Conservation (phyloP, 371 early-diverging fungal species). For the Mortierella sp. region DNA sequence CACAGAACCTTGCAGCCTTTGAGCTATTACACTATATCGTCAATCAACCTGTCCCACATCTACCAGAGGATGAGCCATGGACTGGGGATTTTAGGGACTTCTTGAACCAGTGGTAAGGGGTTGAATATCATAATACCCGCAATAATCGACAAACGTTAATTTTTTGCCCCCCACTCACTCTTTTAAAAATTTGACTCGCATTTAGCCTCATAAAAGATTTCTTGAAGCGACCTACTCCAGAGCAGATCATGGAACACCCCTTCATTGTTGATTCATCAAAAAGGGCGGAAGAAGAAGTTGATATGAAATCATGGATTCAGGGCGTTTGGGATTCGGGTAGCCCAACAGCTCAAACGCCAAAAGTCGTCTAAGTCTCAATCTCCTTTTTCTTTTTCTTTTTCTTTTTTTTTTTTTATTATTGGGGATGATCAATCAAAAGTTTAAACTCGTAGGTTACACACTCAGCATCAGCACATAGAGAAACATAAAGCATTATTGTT, state of each 20-base stretch:
- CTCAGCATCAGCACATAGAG: constrained; percentile 12
- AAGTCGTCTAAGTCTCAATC: constrained; percentile 14
- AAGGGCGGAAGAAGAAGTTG: constrained; percentile 40
- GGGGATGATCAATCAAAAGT: not conserved
- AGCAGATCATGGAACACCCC: constrained; percentile 76
- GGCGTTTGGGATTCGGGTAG: constrained; percentile 45
- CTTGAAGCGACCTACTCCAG: constrained; percentile 79
- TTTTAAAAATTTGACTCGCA: constrained; percentile 29
- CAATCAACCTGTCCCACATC: constrained; percentile 86
- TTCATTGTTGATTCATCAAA: constrained; percentile 63
- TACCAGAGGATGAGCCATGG: constrained; percentile 77
- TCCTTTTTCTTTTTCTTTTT: not conserved
- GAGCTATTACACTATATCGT: constrained; percentile 94
- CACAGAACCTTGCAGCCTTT: constrained; percentile 83
- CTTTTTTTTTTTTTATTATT: not conserved
- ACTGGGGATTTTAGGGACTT: constrained; percentile 83
- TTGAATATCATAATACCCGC: not conserved
- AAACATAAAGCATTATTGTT: constrained; percentile 13
- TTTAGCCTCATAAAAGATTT: constrained; percentile 85
- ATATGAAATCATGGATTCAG: constrained; percentile 54
- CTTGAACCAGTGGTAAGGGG: constrained; percentile 75
- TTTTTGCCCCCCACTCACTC: constrained; percentile 22
- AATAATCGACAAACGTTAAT: not conserved
- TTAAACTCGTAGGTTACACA: not conserved
- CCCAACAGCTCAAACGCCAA: constrained; percentile 42